Percentiles rank a stretch among this genome's conserved stretches.
Evolutionary conservation across 208 protist genomes (phyloP).

Genomic region (Naegleria gruberi): DNA sequence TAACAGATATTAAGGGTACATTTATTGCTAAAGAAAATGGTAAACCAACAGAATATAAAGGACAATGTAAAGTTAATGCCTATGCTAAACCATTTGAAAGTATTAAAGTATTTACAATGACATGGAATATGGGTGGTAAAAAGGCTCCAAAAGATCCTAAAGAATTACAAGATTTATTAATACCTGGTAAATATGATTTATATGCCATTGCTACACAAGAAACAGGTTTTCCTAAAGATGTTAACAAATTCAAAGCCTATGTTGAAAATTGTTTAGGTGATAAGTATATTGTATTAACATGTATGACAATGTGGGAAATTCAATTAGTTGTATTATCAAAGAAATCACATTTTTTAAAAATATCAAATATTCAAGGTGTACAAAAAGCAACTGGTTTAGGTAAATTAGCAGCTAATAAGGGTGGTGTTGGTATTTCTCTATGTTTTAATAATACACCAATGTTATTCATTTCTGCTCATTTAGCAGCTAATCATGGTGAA

Average conservation of each 20-base stretch:
- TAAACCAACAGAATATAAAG: slow-evolving; percentile 27
- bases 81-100: slow-evolving; percentile 36
- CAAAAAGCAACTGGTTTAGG: slow-evolving; percentile 38
- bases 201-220: slow-evolving; percentile 48
- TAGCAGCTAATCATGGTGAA: slow-evolving; percentile 38
- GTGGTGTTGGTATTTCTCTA: slow-evolving; percentile 44
- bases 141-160: slow-evolving; percentile 30
- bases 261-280: slow-evolving; percentile 41
- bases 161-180: slow-evolving; percentile 36
- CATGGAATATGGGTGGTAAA: slow-evolving; percentile 42
- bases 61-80: slow-evolving; percentile 42
- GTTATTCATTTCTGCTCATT: slow-evolving; percentile 44
- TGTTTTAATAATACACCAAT: slow-evolving; percentile 43
- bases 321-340: slow-evolving; percentile 35
- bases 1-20: neutral
- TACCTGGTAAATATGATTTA: slow-evolving; percentile 40
- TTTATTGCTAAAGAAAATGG: slow-evolving; percentile 37
- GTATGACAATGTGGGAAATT: slow-evolving; percentile 35
- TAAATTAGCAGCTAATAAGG: slow-evolving; percentile 40
- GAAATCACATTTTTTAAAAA: slow-evolving; percentile 42
- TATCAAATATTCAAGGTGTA: slow-evolving; percentile 47
- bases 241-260: slow-evolving; percentile 44
- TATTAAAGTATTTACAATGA: slow-evolving; percentile 45
- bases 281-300: neutral
- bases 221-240: slow-evolving; percentile 33